Percentiles rank a stretch among this genome's conserved stretches.
Conservation (phyloP, 1,284 basidiomycete species). For the Marasmius sp. region DNA sequence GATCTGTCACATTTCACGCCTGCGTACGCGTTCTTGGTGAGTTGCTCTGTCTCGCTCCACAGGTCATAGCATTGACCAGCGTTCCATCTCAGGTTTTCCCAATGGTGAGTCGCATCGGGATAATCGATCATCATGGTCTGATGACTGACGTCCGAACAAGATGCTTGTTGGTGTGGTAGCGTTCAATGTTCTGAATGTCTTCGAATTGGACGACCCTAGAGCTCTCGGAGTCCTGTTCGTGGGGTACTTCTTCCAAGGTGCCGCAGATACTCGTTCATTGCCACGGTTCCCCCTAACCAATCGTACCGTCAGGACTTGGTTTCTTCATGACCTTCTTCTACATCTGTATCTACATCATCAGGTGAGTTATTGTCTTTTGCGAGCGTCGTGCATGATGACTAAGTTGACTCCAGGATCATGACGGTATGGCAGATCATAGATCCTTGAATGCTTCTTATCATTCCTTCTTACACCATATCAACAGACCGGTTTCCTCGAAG, state of each 20-base stretch:
- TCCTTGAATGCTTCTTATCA: not conserved
- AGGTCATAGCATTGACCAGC: not conserved
- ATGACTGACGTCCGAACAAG: constrained; percentile 21
- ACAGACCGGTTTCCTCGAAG: constrained; percentile 49
- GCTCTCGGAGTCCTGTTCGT: constrained; percentile 41
- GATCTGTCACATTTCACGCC: constrained; percentile 45
- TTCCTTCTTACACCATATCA: not conserved
- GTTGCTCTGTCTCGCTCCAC: constrained; percentile 10
- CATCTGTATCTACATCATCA: constrained; percentile 49
- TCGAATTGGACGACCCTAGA: constrained; percentile 34
- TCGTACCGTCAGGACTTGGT: constrained; percentile 33
- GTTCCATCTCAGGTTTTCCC: constrained; percentile 38
- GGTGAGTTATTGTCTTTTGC: constrained; percentile 24
- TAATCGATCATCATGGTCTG: constrained; percentile 1
- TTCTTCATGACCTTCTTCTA: constrained; percentile 55
- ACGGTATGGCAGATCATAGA: constrained; percentile 28
- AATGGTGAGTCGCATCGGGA: constrained; percentile 29
- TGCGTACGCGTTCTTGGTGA: constrained; percentile 46
- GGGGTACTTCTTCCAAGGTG: constrained; percentile 51
- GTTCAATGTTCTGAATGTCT: constrained; percentile 42
- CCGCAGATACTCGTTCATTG: constrained; percentile 1
- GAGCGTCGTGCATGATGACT: constrained; percentile 1
- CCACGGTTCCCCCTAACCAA: constrained; percentile 6
- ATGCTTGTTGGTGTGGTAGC: constrained; percentile 52
- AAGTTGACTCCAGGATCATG: constrained; percentile 35